Conservation (phyloP, 805 yeast genomes). For the Lipomyces sp. region DNA sequence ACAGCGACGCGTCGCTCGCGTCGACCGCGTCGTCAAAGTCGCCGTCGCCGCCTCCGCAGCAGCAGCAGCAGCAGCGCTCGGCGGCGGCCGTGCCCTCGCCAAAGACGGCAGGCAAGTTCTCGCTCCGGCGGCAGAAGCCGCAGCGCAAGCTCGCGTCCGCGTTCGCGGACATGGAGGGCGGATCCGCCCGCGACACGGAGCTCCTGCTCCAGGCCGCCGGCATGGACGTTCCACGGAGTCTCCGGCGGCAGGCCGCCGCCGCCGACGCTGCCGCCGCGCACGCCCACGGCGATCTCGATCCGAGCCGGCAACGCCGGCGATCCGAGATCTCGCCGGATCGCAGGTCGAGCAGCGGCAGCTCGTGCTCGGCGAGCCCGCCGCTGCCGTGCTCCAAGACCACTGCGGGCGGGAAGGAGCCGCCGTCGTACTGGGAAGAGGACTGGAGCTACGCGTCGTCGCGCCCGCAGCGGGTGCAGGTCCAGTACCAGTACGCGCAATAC, state of each 20-base stretch:
- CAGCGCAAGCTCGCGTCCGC: conserved; percentile 8
- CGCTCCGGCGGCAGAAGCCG: conserved; percentile 2
- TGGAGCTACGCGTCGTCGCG: too few relatives aligned
- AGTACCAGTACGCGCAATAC: neutral
- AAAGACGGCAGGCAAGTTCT: conserved; percentile 3
- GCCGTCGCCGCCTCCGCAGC: neutral
- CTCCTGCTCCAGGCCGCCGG: conserved; percentile 8
- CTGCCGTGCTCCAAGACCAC: too few relatives aligned
- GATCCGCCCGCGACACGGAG: conserved; percentile 17
- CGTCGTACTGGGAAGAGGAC: too few relatives aligned
- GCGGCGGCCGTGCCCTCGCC: conserved; percentile 2
- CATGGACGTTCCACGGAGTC: conserved; percentile 10
- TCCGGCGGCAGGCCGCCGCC: conserved; percentile 5
- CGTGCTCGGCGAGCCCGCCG: too few relatives aligned
- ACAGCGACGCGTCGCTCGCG: neutral
- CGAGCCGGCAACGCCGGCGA: neutral
- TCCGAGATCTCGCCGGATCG: neutral
- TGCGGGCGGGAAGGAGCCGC: too few relatives aligned
- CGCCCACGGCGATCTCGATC: neutral
- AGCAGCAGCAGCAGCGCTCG: too few relatives aligned
- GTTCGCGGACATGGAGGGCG: conserved; percentile 24
- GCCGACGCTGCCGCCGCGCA: conserved; percentile 1
- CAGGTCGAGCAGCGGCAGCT: neutral
- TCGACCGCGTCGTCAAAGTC: conserved; percentile 12
- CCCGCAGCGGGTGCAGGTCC: too few relatives aligned